Base-by-base conservation (phyloP, 73 alveolate species). In the Paramecium pentaurelia region DNA sequence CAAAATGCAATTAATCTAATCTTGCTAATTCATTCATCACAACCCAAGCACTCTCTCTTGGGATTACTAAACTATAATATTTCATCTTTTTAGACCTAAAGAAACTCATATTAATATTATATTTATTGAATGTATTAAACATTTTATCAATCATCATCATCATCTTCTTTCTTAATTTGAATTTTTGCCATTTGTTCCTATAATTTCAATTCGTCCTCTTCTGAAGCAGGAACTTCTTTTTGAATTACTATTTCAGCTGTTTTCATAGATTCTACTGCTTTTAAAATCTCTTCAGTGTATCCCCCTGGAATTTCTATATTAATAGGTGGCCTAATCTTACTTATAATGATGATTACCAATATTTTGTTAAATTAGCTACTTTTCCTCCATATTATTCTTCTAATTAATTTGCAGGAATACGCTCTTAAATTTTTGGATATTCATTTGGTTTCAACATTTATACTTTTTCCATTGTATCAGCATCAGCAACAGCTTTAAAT, bases 41-140 rank as follows among this genome's bases (percentile, higher is more conserved):
- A 34, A 95, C 98, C 93, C 96, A 95, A 11, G 98, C 99, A 54
- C 96, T 95, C 73, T 98, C 99, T 87, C 96, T 96, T 34, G 98
- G 97, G 20, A 98, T 94, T 30, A 96, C 94, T 45, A 98, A 77
- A 95, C 95, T 97, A 94, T 95, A 97, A 68, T 97, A 97, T 70
- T 93, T 73, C 99, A 98, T 98, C 86, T 86, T 93, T 75, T 97
- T 99, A 27, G 99, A 96, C 64, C 99, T 92, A 36, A 96, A 49
- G 71, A 96, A 58, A 47, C 97, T 95, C 99, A 96, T 95, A 8
- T 28, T 80, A 45, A 32, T 54, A 18, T 54, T 64, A 37, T 37
- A 73, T 73, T 73, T 73, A 73, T 73, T 20, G 42, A n/a, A 73
- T 73, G 47, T 22, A 73, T 16, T 37, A 73, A 36, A 73, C 40